A percentile compares a stretch with the other conserved stretches of the same genome.
phyloP scores from a whole-genome alignment of 805 yeast species.

The Candida pini region DNA sequence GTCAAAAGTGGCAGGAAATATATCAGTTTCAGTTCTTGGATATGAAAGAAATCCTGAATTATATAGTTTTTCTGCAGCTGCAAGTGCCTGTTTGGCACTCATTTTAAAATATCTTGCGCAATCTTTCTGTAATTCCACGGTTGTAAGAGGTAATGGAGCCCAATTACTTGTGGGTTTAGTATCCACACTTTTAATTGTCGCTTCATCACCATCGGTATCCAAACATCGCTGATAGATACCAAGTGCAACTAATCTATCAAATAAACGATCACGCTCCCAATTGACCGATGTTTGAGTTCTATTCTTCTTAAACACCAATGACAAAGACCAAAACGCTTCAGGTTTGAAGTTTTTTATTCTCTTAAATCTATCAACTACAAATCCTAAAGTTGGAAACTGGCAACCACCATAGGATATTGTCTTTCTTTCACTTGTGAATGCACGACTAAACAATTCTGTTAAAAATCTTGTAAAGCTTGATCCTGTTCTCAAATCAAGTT shows the following conservation, averaged over 20 bases:
- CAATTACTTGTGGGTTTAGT: conserved; percentile 66
- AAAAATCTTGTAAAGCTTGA: conserved; percentile 80
- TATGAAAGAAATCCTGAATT: conserved; percentile 84
- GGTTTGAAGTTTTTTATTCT: conserved; percentile 65
- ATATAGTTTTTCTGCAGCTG: conserved; percentile 78
- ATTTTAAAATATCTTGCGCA: conserved; percentile 71
- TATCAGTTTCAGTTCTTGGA: conserved; percentile 97
- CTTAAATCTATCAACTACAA: conserved; percentile 86
- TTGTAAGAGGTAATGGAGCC: conserved; percentile 87
- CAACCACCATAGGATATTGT: conserved; percentile 82
- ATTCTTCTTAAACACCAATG: conserved; percentile 43
- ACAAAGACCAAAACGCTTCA: conserved; percentile 78
- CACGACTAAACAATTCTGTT: conserved; percentile 43
- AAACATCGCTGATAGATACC: conserved; percentile 67
- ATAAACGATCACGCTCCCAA: conserved; percentile 73
- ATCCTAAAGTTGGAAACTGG: conserved; percentile 95
- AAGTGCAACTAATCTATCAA: conserved; percentile 63
- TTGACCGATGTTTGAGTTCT: conserved; percentile 37
- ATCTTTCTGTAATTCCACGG: conserved; percentile 86
- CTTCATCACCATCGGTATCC: conserved; percentile 37
- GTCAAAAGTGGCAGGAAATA: conserved; percentile 74
- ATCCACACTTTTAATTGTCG: conserved; percentile 43
- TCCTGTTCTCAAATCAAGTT: conserved; percentile 85
- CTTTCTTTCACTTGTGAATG: conserved; percentile 21
- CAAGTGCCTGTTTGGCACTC: conserved; percentile 75